A percentile compares a stretch with the other conserved stretches of the same genome.
phyloP scores from a whole-genome alignment of 2,329 filamentous ascomycete species.

The Paraphoma sp. region DNA sequence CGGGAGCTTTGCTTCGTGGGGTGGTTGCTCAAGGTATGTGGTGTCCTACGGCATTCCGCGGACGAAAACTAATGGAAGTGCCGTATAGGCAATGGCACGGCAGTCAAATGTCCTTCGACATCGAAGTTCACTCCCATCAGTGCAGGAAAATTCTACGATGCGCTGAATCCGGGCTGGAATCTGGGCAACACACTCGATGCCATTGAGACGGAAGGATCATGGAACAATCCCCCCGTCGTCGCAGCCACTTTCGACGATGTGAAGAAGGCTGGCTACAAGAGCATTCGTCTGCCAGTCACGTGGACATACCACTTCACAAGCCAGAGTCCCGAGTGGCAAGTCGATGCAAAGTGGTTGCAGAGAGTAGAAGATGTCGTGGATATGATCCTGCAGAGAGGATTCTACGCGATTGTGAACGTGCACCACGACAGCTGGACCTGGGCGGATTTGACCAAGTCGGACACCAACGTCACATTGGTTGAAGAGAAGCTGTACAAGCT shows the following conservation, averaged over 20 bases:
- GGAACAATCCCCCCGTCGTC: constrained; percentile 63
- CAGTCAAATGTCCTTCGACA: constrained; percentile 43
- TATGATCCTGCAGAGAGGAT: constrained; percentile 57
- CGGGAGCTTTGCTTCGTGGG: constrained; percentile 21
- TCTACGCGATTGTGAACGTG: constrained; percentile 64
- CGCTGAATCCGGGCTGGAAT: constrained; percentile 65
- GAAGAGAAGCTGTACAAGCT: constrained; percentile 63
- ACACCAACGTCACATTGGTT: constrained; percentile 59
- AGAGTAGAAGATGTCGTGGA: constrained; percentile 65
- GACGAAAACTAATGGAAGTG: neutral
- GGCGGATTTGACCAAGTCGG: constrained; percentile 58
- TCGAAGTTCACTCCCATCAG: constrained; percentile 55
- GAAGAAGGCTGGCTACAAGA: constrained; percentile 63
- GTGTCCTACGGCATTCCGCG: neutral
- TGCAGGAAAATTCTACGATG: constrained; percentile 55
- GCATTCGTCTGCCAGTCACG: constrained; percentile 65
- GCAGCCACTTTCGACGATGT: constrained; percentile 59
- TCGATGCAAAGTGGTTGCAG: constrained; percentile 63
- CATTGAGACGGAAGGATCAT: constrained; percentile 62
- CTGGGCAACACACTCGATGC: constrained; percentile 67
- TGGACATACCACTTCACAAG: constrained; percentile 64
- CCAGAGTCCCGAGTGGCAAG: constrained; percentile 59
- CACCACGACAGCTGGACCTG: constrained; percentile 68
- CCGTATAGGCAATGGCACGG: constrained; percentile 18
- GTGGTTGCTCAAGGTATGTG: constrained; percentile 19